phyloP scores from a whole-genome alignment of 805 yeast genomes.

The Kodamaea leandrae region DNA sequence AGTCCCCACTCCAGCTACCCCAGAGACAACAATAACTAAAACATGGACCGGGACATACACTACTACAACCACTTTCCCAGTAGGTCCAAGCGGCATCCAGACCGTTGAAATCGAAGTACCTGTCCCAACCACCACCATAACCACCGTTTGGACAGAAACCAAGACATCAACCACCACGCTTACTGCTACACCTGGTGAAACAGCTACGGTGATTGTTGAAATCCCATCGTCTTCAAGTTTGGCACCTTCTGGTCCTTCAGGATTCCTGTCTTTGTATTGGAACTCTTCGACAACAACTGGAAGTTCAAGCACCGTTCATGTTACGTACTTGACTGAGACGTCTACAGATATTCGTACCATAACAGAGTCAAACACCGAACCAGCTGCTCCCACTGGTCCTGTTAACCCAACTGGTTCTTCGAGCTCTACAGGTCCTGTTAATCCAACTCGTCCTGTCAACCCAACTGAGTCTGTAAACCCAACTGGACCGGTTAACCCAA shows the following conservation, averaged over 20 bases:
- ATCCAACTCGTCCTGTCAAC: no score
- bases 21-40: conserved; percentile 4
- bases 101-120: conserved; percentile 11
- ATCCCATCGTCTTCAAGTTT: conserved; percentile 15
- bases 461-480: no score
- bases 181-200: conserved; percentile 3
- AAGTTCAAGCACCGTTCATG: conserved; percentile 1
- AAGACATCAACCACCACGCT: conserved; percentile 7
- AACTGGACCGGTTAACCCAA: no score
- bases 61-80: background rate
- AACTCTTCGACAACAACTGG: background rate
- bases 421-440: no score
- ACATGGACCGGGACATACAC: conserved; percentile 6
- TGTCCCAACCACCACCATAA: conserved; percentile 14
- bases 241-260: conserved; percentile 13
- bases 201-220: conserved; percentile 15
- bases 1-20: conserved; percentile 13
- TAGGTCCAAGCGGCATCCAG: conserved; percentile 5
- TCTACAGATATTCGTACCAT: no score
- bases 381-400: no score
- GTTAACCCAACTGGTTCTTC: no score
- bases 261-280: background rate
- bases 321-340: no score
- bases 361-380: no score
- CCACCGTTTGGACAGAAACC: conserved; percentile 12